Conservation (phyloP, 139 green algal species). For the Chlorella ohadii region DNA sequence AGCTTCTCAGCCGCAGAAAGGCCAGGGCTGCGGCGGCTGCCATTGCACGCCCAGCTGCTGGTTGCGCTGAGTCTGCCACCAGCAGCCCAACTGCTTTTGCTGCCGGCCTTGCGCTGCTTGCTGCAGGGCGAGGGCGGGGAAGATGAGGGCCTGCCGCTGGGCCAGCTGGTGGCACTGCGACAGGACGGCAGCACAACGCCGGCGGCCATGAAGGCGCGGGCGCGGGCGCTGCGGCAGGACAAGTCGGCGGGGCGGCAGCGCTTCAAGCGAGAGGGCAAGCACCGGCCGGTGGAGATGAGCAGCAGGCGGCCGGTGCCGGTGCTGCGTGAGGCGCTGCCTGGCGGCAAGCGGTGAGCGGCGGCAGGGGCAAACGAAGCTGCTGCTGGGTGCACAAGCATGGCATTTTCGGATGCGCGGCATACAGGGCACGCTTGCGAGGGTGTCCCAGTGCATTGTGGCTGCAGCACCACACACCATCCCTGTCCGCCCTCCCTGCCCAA, state of each 20-base stretch:
- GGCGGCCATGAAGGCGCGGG: conserved; percentile 15
- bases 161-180: conserved; percentile 49
- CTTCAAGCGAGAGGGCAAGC: conserved; percentile 75
- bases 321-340: conserved; percentile 74
- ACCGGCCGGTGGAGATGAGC: conserved; percentile 76
- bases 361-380: neutral
- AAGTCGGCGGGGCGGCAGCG: neutral
- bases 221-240: neutral
- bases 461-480: neutral
- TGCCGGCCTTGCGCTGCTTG: neutral
- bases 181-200: conserved; percentile 53
- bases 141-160: conserved; percentile 48
- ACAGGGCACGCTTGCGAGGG: neutral
- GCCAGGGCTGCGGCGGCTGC: neutral
- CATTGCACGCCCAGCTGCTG: neutral
- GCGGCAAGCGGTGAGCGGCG: conserved; percentile 26
- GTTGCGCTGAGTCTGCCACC: no score
- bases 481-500: no score
- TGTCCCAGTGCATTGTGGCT: no score
- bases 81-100: neutral
- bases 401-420: no score
- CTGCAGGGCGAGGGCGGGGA: neutral
- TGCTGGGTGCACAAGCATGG: neutral
- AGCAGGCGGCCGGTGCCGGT: conserved; percentile 81
- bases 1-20: neutral